Evolutionary conservation across 176 grass and related monocot species (phyloP).

Genomic region (Bromus sterilis): DNA sequence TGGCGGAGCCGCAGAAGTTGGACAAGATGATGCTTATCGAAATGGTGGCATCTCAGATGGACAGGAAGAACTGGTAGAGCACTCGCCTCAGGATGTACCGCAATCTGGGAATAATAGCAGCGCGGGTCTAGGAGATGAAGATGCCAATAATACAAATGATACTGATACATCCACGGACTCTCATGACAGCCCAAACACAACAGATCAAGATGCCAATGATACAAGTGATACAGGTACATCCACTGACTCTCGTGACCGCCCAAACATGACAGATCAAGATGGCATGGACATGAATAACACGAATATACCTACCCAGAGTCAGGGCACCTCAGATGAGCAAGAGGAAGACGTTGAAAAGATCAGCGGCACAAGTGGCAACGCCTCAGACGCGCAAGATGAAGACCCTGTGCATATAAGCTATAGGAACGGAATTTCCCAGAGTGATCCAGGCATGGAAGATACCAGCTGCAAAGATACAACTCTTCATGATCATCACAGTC

Average conservation of each 20-base stretch:
- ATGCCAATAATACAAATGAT: background rate
- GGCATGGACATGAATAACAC: conserved; percentile 5
- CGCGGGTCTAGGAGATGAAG: background rate
- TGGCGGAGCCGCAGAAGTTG: background rate
- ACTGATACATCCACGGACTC: background rate
- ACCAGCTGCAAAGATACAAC: background rate
- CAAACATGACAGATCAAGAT: conserved; percentile 7
- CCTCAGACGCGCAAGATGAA: background rate
- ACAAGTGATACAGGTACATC: conserved; percentile 3
- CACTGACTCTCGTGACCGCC: background rate
- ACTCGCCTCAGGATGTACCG: background rate
- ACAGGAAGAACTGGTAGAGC: background rate
- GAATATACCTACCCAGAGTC: conserved; percentile 13
- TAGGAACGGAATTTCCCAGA: background rate
- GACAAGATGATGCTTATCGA: background rate
- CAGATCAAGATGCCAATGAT: background rate
- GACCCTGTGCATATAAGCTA: background rate
- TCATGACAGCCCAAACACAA: background rate
- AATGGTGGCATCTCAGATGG: background rate
- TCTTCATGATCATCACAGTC: background rate
- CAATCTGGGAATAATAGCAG: background rate
- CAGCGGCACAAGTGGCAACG: background rate
- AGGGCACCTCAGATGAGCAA: background rate
- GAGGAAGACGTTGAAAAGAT: background rate
- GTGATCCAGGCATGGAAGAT: background rate